A percentile compares a stretch with the other conserved stretches of the same genome.
Evolutionary conservation across 2,329 filamentous ascomycete genomes (phyloP).

Genomic region (Neurospora sp.): DNA sequence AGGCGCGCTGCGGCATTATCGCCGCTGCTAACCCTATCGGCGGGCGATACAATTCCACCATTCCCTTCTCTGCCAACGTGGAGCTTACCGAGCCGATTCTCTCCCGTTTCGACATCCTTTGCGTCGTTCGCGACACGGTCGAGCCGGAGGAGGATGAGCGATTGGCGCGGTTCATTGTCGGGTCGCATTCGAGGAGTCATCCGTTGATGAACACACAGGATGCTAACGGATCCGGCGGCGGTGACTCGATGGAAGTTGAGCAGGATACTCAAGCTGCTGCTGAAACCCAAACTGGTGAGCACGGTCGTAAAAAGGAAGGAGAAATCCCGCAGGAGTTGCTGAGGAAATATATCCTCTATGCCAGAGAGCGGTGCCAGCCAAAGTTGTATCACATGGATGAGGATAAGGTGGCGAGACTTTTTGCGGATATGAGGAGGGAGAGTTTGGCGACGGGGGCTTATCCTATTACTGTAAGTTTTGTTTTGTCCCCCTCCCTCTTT

Average conservation of each 20-base stretch:
- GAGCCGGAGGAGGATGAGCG: conserved; percentile 89
- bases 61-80: conserved; percentile 93
- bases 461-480: conserved; percentile 77
- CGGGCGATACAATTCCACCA: conserved; percentile 91
- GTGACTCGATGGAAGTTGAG: conserved; percentile 47
- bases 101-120: conserved; percentile 95
- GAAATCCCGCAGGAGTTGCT: conserved; percentile 86
- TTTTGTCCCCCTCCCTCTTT: background rate
- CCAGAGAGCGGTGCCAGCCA: conserved; percentile 76
- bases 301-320: conserved; percentile 34
- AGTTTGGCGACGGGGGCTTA: conserved; percentile 90
- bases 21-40: conserved; percentile 95
- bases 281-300: conserved; percentile 13
- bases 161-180: conserved; percentile 87
- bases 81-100: conserved; percentile 94
- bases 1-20: conserved; percentile 92
- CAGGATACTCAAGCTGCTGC: background rate
- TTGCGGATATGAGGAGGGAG: conserved; percentile 92
- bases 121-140: conserved; percentile 90
- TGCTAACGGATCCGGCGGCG: conserved; percentile 15
- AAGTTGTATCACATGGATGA: conserved; percentile 97
- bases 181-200: conserved; percentile 86
- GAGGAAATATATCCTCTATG: conserved; percentile 94
- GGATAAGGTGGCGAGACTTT: conserved; percentile 89
- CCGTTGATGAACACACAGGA: conserved; percentile 38